Percentiles rank a stretch among this genome's conserved stretches.
Evolutionary conservation across 1,139 yeast genomes (phyloP).

Genomic region (Pichia cactophila): DNA sequence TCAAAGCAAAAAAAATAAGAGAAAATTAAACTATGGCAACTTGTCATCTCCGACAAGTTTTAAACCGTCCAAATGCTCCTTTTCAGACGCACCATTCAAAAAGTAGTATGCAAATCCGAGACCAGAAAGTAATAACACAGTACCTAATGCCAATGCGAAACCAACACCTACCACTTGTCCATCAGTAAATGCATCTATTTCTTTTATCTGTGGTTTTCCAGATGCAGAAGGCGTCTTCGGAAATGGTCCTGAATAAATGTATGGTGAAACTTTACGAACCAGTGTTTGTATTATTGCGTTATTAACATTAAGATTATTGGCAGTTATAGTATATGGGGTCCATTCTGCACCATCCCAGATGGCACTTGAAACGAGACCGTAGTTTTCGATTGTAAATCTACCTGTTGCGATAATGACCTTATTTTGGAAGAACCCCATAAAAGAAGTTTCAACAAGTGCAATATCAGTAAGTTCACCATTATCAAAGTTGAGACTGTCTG

Average conservation of each 20-base stretch:
- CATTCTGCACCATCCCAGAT: conserved; percentile 62
- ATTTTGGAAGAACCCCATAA: conserved; percentile 32
- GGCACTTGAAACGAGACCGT: conserved; percentile 63
- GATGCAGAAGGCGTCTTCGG: conserved; percentile 19
- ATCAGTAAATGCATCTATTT: conserved; percentile 28
- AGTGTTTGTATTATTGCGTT: conserved; percentile 32
- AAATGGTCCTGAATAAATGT: conserved; percentile 22
- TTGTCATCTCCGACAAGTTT: conserved; percentile 48
- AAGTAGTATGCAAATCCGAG: conserved; percentile 51
- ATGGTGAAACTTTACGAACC: conserved; percentile 26
- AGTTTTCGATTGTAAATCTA: conserved; percentile 38
- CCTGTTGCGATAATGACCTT: conserved; percentile 60
- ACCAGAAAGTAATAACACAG: conserved; percentile 60
- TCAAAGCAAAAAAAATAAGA: not conserved
- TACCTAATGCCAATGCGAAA: conserved; percentile 79
- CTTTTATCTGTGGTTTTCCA: conserved; percentile 15
- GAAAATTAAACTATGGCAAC: conserved; percentile 15
- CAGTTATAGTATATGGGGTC: conserved; percentile 56
- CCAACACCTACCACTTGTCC: conserved; percentile 88
- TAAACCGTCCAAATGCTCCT: conserved; percentile 22
- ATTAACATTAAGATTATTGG: conserved; percentile 15
- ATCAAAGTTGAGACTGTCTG: conserved; percentile 22
- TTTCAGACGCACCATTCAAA: conserved; percentile 36
- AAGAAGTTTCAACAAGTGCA: conserved; percentile 32
- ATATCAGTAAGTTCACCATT: conserved; percentile 35